Conservation (phyloP, 352 stramenopile genomes). For the Stephanocyclus meneghinianus region DNA sequence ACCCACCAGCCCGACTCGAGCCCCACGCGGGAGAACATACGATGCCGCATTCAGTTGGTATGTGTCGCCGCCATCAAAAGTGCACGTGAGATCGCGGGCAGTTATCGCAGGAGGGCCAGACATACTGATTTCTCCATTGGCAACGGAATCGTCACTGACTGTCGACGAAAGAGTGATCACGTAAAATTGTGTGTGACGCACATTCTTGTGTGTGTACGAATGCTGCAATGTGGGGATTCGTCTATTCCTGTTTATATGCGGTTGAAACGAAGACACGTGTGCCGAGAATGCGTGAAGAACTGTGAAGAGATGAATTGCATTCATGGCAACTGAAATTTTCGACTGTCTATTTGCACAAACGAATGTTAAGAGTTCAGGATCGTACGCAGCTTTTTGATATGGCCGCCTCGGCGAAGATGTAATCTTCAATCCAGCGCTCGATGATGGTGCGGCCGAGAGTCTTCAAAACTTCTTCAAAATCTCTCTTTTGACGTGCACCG, state of each 20-base stretch:
- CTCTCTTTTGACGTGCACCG: too few relatives aligned
- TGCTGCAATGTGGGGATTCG: background rate
- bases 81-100: conserved; percentile 69
- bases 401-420: too few relatives aligned
- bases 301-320: background rate
- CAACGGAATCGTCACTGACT: conserved; percentile 6
- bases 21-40: conserved; percentile 68
- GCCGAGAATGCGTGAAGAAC: background rate
- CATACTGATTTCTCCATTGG: background rate
- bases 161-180: background rate
- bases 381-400: too few relatives aligned
- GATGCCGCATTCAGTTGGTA: conserved; percentile 72
- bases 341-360: too few relatives aligned
- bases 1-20: conserved; percentile 66
- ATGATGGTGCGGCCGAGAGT: too few relatives aligned
- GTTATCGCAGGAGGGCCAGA: conserved; percentile 50
- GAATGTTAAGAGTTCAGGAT: too few relatives aligned
- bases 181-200: background rate
- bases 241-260: background rate
- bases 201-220: background rate
- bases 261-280: background rate
- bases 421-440: too few relatives aligned
- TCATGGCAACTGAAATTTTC: background rate
- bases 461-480: too few relatives aligned
- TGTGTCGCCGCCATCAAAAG: conserved; percentile 71